Evolutionary conservation across 306 rosid genomes (phyloP), one percentile per base, ranked within the genome.

Genomic region (Mimosa bimucronata): DNA sequence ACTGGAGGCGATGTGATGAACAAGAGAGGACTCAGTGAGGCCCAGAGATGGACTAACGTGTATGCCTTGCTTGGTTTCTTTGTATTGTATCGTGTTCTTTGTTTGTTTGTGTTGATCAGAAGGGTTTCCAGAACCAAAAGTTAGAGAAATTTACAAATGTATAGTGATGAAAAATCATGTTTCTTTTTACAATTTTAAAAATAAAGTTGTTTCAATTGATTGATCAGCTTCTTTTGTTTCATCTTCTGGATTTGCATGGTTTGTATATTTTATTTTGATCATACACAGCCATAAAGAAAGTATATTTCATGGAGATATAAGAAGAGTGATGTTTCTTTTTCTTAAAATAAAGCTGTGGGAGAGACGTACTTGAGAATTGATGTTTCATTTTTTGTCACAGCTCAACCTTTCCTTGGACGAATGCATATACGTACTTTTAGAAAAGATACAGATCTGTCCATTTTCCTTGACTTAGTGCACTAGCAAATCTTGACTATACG

Each of bases 121-220:
- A 88, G 97, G 87, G 90, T 94, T 76, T 94, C 98, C 11, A 88
- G 90, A 70, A 89, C 94, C 55, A 92, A 94, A 76, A 86, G 83
- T 41, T 92, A 26, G 29, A 84, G 80, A 55, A 45, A 45, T 45
- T 9, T 76, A 2, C 9, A 30, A 45, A 45, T 38, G 11, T 3
- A 13, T 75, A 31, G 25, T 15, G 38, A 12, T 73, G 37, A n/a
- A n/a, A 16, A 1, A 19, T 71, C 11, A 25, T 25, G 65, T 23
- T 9, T 57, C 21, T 74, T n/a, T n/a, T n/a, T n/a, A n/a, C n/a
- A 0, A 19, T 53, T 1, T 9, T 14, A 0, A 55, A 21, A 42
- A 5, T 76, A 66, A 42, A 73, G 64, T 71, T 66, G 38, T 28
- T 40, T 42, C 28, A 3, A 26, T 42, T 40, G 57, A 77, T 53